phyloP scores from a whole-genome alignment of 495 filamentous ascomycete genomes.

The Neurospora sp. region DNA sequence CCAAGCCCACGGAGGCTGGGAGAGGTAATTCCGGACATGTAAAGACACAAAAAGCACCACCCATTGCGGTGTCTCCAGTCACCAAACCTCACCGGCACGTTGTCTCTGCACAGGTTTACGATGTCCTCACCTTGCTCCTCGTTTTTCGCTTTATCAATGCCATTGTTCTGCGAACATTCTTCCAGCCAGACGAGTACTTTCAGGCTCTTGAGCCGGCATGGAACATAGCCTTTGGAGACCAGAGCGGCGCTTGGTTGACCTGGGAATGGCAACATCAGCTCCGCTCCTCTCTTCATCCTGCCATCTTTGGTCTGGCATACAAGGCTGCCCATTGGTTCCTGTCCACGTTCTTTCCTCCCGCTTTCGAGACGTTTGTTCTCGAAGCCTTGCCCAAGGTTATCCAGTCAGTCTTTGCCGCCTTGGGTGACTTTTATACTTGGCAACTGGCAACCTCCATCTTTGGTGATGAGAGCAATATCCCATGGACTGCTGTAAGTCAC shows the following conservation, averaged over 20 bases:
- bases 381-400: conserved; percentile 60
- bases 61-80: background rate
- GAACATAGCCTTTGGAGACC: conserved; percentile 70
- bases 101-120: conserved; percentile 21
- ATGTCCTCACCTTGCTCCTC: conserved; percentile 55
- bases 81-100: conserved; percentile 18
- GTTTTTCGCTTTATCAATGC: conserved; percentile 77
- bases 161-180: conserved; percentile 81
- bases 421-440: conserved; percentile 85
- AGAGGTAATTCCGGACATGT: background rate
- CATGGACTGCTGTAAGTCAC: conserved; percentile 57
- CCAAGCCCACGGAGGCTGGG: background rate
- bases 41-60: background rate
- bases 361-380: conserved; percentile 50
- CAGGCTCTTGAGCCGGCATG: conserved; percentile 94
- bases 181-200: conserved; percentile 99
- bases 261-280: conserved; percentile 96
- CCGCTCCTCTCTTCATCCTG: conserved; percentile 85
- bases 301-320: conserved; percentile 73
- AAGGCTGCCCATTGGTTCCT: conserved; percentile 43
- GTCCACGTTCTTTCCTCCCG: conserved; percentile 28
- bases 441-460: conserved; percentile 66
- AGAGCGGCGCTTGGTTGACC: conserved; percentile 83
- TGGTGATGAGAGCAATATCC: conserved; percentile 50
- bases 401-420: conserved; percentile 69